Conservation (phyloP, 2,329 filamentous ascomycete genomes). For the Ascochyta viciae-villosae region DNA sequence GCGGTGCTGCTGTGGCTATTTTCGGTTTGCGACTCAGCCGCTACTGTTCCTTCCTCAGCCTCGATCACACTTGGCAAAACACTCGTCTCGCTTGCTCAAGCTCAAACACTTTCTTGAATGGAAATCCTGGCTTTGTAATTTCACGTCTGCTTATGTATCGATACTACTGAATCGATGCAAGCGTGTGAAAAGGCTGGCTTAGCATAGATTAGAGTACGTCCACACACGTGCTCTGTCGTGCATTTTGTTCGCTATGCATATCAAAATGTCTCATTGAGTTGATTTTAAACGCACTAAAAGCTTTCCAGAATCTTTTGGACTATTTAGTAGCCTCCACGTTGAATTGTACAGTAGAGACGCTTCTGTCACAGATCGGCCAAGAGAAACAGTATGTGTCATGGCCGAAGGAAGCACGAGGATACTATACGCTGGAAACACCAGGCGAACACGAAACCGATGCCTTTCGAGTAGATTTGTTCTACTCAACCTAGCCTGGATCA, state of each 20-base stretch:
- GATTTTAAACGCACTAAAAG: no score
- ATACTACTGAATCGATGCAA: not conserved
- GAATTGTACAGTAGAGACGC: no score
- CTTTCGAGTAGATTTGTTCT: no score
- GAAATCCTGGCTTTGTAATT: no score
- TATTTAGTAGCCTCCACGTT: no score
- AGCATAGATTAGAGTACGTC: not conserved
- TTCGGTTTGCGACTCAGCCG: constrained; percentile 12
- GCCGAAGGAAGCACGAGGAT: no score
- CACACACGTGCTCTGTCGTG: not conserved
- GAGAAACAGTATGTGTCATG: no score
- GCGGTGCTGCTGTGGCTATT: not conserved
- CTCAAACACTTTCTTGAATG: not conserved
- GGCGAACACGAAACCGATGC: constrained; percentile 11
- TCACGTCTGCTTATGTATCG: not conserved
- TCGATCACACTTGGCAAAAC: not conserved
- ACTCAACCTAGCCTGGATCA: no score
- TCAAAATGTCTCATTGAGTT: no score
- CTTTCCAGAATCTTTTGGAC: no score
- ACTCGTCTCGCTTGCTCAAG: not conserved
- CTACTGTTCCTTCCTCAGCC: not conserved
- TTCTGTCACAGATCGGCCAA: no score
- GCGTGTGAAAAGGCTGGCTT: not conserved
- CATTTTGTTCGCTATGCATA: not conserved
- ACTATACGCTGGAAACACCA: not conserved